Conservation (phyloP, 169 alveolate genomes). For the Cryptosporidium sp. region DNA sequence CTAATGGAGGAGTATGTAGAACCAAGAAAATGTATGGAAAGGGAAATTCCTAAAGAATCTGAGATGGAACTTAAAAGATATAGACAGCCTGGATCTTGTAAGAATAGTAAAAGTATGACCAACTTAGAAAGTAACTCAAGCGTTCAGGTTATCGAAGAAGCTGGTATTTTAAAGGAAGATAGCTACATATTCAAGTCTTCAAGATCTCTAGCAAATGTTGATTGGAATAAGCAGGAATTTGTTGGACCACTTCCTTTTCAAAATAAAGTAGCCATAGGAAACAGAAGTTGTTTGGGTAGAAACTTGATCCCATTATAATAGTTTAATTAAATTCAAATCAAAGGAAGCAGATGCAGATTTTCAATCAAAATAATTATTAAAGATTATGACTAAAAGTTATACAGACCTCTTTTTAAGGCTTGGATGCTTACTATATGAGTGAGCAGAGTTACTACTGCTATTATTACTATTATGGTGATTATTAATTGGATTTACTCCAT, state of each 20-base stretch:
- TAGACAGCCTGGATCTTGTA: conserved; percentile 17
- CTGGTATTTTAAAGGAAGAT: conserved; percentile 39
- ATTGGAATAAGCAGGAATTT: conserved; percentile 7
- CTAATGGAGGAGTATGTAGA: conserved; percentile 60
- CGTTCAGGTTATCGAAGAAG: conserved; percentile 14
- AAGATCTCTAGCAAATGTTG: conserved; percentile 30
- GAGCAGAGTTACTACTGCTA: background rate
- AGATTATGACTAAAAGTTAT: background rate
- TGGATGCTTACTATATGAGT: conserved; percentile 39
- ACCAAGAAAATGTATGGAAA: conserved; percentile 49
- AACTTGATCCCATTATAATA: conserved; percentile 42
- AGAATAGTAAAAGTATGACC: conserved; percentile 29
- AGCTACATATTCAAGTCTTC: conserved; percentile 43
- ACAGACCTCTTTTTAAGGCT: conserved; percentile 50
- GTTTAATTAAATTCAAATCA: background rate
- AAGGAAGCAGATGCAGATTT: background rate
- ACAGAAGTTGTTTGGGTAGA: conserved; percentile 68
- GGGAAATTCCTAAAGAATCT: conserved; percentile 30
- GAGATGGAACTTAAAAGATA: conserved; percentile 31
- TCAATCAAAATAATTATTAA: background rate
- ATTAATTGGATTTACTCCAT: background rate
- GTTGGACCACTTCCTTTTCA: conserved; percentile 68
- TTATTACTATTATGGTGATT: background rate
- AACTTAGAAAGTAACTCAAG: conserved; percentile 26
- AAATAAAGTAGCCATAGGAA: conserved; percentile 62